Evolutionary conservation across 805 yeast species (phyloP), one percentile per base, ranked within the genome.

Genomic region (Cyberlindnera bimundalis): DNA sequence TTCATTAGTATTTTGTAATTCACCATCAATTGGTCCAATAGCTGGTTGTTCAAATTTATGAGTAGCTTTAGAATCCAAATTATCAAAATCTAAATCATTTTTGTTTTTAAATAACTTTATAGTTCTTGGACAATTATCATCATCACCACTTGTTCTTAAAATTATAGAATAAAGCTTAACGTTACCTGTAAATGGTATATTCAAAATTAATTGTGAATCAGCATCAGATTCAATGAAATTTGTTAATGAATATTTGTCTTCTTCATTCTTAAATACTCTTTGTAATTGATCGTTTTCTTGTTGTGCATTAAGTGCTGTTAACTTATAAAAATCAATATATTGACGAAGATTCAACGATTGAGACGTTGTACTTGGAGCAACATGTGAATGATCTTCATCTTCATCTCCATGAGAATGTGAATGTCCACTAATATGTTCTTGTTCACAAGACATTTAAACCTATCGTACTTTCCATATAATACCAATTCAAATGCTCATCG

Each of bases 171-270:
- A 85, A 26, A 91, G 61, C 56, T 82, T 86, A 29, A 85, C 88
- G 18, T 74, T 66, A 1, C 84, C 84, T 11, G 82, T 79, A 54
- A 91, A 91, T 21, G 96, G 97, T 21, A 91, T 75, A 39, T 78
- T 74, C 24, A 91, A 50, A 24, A 90, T 74, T 50, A 90, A 49
- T 58, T 91, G 96, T 43, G 81, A 77, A 55, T 91, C 98, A 2
- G 84, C 79, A 58, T 90, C 96, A 1, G 85, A 76, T 61, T 76
- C 65, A 33, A 79, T 56, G 66, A 62, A 53, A 27, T 64, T 47
- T 66, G 78, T 45, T 9, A 76, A 49, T n/a, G 67, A 60, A 46
- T 75, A 78, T 52, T 75, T 74, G 6, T 70, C 66, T 2, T 69
- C 74, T 34, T 68, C 61, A 2, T 67, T 51, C 48, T 80, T 81